Conservation (phyloP, 2,329 filamentous ascomycete genomes). For the Tolypocladium pustulatum region DNA sequence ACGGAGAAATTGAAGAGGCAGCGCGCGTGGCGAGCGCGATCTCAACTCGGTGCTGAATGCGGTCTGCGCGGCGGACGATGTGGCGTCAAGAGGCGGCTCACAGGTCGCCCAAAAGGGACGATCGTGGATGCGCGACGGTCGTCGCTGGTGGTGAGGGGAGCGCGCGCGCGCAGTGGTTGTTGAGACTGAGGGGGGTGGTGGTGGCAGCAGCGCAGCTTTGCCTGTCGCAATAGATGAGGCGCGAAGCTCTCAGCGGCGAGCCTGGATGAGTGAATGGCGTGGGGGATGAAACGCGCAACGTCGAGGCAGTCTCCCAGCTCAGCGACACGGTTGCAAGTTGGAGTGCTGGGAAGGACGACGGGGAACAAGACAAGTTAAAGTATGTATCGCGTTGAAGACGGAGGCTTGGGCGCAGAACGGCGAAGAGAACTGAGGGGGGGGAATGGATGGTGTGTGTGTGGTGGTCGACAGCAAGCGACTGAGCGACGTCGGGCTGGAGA, state of each 20-base stretch:
- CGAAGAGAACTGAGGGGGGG: background rate
- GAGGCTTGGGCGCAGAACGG: background rate
- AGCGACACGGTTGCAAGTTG: background rate
- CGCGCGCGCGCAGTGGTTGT: background rate
- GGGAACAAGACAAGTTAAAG: background rate
- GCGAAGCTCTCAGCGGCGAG: background rate
- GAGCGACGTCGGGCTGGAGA: background rate
- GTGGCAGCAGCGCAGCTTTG: background rate
- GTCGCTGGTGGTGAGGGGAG: background rate
- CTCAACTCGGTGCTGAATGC: background rate
- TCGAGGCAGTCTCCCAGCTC: background rate
- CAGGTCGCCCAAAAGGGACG: background rate
- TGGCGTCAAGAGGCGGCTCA: constrained; percentile 2
- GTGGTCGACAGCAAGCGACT: background rate
- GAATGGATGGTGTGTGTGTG: background rate
- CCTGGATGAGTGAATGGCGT: background rate
- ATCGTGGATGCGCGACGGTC: background rate
- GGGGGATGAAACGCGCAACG: background rate
- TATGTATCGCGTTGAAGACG: background rate
- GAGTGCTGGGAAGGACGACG: background rate
- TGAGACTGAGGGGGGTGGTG: background rate
- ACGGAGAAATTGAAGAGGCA: background rate
- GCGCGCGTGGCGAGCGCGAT: background rate
- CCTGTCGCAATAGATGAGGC: background rate
- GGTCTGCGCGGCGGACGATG: background rate